Evolutionary conservation across 2,329 filamentous ascomycete genomes (phyloP).

Genomic region (Allantophomopsis lycopodina): DNA sequence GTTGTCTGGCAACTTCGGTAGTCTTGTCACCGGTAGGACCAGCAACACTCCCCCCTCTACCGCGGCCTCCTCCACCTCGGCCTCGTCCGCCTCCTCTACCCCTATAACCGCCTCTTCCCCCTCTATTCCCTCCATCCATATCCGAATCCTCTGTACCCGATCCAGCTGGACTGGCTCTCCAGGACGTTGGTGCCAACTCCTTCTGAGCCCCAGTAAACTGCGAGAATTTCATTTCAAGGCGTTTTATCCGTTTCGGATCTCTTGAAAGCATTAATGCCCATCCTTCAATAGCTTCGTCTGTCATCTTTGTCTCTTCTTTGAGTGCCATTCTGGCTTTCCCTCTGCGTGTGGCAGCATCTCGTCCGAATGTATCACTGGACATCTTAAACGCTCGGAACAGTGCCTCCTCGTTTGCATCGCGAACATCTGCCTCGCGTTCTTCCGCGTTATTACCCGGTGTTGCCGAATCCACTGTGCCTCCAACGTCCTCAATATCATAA

Average conservation of each 20-base stretch:
- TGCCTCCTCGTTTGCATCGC: slow-evolving; percentile 48
- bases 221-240: slow-evolving; percentile 57
- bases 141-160: slow-evolving; percentile 45
- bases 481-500: slow-evolving; percentile 85
- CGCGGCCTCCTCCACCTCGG: slow-evolving; percentile 31
- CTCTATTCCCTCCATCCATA: slow-evolving; percentile 26
- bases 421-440: slow-evolving; percentile 23
- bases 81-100: slow-evolving; percentile 31
- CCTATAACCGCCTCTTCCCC: slow-evolving; percentile 26
- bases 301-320: slow-evolving; percentile 70
- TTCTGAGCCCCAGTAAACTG: slow-evolving; percentile 53
- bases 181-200: slow-evolving; percentile 52
- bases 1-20: slow-evolving; percentile 57
- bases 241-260: slow-evolving; percentile 52
- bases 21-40: slow-evolving; percentile 53
- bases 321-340: slow-evolving; percentile 47
- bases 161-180: slow-evolving; percentile 36
- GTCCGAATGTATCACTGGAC: slow-evolving; percentile 50
- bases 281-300: slow-evolving; percentile 86
- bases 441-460: slow-evolving; percentile 33
- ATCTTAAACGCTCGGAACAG: slow-evolving; percentile 62
- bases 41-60: slow-evolving; percentile 45
- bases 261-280: slow-evolving; percentile 80
- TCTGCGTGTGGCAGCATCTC: slow-evolving; percentile 58
- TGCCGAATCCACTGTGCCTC: slow-evolving; percentile 65